Conservation (phyloP, 208 protist genomes). For the Endotrypanum monterogeii region DNA sequence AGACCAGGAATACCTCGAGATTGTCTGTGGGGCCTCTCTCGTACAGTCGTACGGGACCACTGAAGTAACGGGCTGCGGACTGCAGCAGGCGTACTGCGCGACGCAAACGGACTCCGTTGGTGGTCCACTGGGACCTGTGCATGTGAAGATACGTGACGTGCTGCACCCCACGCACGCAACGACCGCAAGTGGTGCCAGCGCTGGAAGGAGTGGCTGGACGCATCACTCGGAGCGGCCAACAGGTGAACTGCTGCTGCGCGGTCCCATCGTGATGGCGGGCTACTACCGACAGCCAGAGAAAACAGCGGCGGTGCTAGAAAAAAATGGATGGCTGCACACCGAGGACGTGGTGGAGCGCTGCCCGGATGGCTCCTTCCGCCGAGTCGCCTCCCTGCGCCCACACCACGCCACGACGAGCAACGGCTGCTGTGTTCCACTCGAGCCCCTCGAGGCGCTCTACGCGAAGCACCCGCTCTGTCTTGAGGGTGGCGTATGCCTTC, state of each 20-base stretch:
- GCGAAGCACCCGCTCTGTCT: slow-evolving; percentile 43
- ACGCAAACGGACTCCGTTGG: slow-evolving; percentile 37
- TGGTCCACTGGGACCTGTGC: slow-evolving; percentile 44
- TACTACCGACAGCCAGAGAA: slow-evolving; percentile 83
- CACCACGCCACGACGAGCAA: slow-evolving; percentile 59
- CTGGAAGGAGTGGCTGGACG: slow-evolving; percentile 17
- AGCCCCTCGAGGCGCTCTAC: slow-evolving; percentile 68
- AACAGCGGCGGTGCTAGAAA: slow-evolving; percentile 66
- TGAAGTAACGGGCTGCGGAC: slow-evolving; percentile 52
- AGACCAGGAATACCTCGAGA: slow-evolving; percentile 71
- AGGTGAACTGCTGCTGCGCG: slow-evolving; percentile 78
- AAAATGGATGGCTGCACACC: slow-evolving; percentile 70
- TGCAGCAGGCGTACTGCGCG: slow-evolving; percentile 41
- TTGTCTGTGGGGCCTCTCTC: slow-evolving; percentile 61
- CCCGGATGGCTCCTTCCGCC: slow-evolving; percentile 52
- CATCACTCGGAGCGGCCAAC: slow-evolving; percentile 36
- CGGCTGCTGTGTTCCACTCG: slow-evolving; percentile 68
- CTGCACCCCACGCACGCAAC: too few species aligned
- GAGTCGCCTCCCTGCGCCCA: slow-evolving; percentile 67
- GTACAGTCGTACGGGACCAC: slow-evolving; percentile 54
- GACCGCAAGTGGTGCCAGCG: not conserved
- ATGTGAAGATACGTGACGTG: slow-evolving; percentile 92
- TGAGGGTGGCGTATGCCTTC: slow-evolving; percentile 49
- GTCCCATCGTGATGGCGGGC: slow-evolving; percentile 61
- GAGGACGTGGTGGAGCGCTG: slow-evolving; percentile 66